Conservation (phyloP, 1,284 basidiomycete genomes). For the Heterobasidion annosum region DNA sequence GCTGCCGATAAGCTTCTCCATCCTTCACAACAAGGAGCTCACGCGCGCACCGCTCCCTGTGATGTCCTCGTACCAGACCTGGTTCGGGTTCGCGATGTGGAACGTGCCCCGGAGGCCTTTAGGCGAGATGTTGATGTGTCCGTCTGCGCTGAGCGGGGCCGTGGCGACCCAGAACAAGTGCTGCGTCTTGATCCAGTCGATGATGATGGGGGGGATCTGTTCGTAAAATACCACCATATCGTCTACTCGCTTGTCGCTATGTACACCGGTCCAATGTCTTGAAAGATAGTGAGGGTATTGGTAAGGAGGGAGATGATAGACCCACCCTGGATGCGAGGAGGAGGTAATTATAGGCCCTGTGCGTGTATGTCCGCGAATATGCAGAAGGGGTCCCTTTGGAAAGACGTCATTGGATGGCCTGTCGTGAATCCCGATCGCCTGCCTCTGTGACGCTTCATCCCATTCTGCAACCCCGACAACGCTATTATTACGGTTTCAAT, state of each 20-base stretch:
- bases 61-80: conserved; percentile 50
- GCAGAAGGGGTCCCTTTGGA: too few species aligned
- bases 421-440: too few species aligned
- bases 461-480: too few species aligned
- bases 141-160: conserved; percentile 37
- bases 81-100: conserved; percentile 32
- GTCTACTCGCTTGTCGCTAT: background rate
- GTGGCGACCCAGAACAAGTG: conserved; percentile 50
- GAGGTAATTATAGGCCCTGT: too few species aligned
- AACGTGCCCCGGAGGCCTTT: conserved; percentile 43
- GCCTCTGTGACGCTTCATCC: too few species aligned
- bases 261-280: too few species aligned
- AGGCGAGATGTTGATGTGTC: conserved; percentile 48
- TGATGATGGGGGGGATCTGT: conserved; percentile 32
- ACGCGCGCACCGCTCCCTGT: conserved; percentile 38
- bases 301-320: too few species aligned
- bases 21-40: background rate
- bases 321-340: too few species aligned
- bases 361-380: too few species aligned
- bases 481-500: too few species aligned
- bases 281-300: too few species aligned
- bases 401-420: too few species aligned
- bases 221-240: conserved; percentile 40
- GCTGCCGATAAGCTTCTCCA: background rate
- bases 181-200: conserved; percentile 42